phyloP scores from a whole-genome alignment of 192 early-diverging fungal species.

The Thamnidium elegans region DNA sequence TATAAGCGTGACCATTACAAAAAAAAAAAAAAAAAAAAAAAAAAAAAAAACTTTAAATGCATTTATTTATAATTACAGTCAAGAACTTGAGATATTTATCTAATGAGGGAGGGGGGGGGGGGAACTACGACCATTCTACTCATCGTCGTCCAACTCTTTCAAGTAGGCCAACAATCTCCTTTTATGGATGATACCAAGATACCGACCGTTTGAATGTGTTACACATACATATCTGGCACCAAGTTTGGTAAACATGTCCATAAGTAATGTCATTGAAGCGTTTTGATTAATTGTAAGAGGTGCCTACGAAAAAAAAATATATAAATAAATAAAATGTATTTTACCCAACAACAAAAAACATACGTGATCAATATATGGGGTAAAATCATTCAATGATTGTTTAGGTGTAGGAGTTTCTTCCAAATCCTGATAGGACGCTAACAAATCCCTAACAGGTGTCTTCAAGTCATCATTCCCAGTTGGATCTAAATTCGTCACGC shows the following conservation, averaged over 20 bases:
- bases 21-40: too few species aligned
- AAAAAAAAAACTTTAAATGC: too few species aligned
- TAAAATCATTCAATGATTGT: constrained; percentile 29
- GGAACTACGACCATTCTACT: too few species aligned
- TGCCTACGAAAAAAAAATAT: constrained; percentile 46
- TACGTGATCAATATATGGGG: constrained; percentile 39
- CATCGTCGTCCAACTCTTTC: constrained; percentile 65
- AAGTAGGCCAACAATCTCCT: constrained; percentile 75
- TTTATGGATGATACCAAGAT: constrained; percentile 84
- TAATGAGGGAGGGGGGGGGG: too few species aligned
- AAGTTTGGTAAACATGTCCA: constrained; percentile 81
- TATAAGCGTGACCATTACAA: too few species aligned
- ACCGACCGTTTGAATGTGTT: constrained; percentile 62
- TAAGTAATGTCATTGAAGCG: constrained; percentile 80
- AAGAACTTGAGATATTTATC: neutral
- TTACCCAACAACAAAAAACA: neutral
- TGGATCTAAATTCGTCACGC: neutral
- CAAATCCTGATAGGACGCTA: neutral
- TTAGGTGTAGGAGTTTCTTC: neutral
- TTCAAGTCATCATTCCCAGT: neutral
- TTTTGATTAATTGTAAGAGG: constrained; percentile 72
- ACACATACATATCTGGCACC: constrained; percentile 83
- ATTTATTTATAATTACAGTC: too few species aligned
- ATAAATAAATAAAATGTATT: neutral
- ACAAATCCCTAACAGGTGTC: neutral